phyloP scores from a whole-genome alignment of 2,329 filamentous ascomycete species.

The Diaporthe humulicola region DNA sequence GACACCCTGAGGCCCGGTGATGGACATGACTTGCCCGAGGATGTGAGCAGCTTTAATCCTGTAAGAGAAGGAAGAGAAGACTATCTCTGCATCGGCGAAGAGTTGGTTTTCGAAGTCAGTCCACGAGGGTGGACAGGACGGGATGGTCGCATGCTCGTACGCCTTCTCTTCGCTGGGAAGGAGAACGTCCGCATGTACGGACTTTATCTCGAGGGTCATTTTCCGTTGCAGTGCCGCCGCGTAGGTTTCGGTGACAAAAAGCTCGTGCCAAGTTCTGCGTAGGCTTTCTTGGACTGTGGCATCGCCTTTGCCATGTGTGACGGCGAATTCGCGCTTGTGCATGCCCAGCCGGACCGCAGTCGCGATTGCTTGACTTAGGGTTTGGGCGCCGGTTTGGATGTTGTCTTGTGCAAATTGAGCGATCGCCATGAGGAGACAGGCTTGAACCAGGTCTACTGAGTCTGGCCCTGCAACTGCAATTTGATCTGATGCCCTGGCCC shows the following conservation, averaged over 20 bases:
- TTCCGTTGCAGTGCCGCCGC: background rate
- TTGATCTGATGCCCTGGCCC: background rate
- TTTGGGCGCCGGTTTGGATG: background rate
- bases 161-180: background rate
- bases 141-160: background rate
- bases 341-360: background rate
- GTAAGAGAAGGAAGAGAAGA: background rate
- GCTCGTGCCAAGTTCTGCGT: slow-evolving; percentile 4
- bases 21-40: slow-evolving; percentile 8
- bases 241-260: background rate
- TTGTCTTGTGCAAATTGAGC: background rate
- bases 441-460: slow-evolving; percentile 1
- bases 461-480: background rate
- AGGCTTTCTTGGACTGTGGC: background rate
- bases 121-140: background rate
- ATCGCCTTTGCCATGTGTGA: background rate
- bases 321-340: background rate
- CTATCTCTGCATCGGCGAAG: background rate
- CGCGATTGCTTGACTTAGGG: background rate
- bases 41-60: background rate
- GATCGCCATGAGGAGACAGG: background rate
- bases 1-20: background rate
- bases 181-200: background rate
- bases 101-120: background rate
- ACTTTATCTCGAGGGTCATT: background rate